phyloP scores from a whole-genome alignment of 1,139 yeast genomes.

The Hemisphaericaspora lyxosophila region DNA sequence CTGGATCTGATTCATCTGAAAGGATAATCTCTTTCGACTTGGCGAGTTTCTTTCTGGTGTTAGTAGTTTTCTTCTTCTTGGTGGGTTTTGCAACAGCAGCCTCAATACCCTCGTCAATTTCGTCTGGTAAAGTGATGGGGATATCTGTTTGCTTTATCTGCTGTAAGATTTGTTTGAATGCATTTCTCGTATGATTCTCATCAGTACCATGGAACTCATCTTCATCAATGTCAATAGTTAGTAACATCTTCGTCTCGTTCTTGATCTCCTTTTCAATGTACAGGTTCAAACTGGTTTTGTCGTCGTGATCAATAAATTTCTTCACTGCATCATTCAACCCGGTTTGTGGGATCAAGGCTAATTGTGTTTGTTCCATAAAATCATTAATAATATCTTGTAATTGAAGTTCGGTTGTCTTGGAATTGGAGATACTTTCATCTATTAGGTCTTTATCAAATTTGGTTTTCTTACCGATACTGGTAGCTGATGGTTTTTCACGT shows the following conservation, averaged over 20 bases:
- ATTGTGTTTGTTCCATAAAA: constrained; percentile 59
- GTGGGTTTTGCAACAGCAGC: neutral
- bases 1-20: constrained; percentile 14
- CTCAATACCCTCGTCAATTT: constrained; percentile 5
- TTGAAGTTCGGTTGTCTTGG: constrained; percentile 18
- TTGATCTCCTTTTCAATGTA: constrained; percentile 69
- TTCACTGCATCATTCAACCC: constrained; percentile 76
- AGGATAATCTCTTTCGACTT: constrained; percentile 7
- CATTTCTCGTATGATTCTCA: constrained; percentile 26
- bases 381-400: constrained; percentile 45
- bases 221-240: constrained; percentile 41
- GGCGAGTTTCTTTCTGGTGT: constrained; percentile 5
- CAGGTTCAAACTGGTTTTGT: constrained; percentile 64
- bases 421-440: constrained; percentile 16
- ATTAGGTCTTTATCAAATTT: constrained; percentile 23
- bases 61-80: constrained; percentile 5
- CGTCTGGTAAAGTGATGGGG: neutral
- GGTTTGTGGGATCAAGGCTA: constrained; percentile 70
- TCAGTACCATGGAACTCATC: constrained; percentile 32
- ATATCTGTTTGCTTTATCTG: constrained; percentile 17
- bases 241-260: constrained; percentile 58
- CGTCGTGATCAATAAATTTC: constrained; percentile 78
- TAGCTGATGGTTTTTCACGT: constrained; percentile 19
- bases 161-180: constrained; percentile 29
- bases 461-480: constrained; percentile 18